Conservation (phyloP, 495 filamentous ascomycete genomes). For the Aspergillus heteromorphus region DNA sequence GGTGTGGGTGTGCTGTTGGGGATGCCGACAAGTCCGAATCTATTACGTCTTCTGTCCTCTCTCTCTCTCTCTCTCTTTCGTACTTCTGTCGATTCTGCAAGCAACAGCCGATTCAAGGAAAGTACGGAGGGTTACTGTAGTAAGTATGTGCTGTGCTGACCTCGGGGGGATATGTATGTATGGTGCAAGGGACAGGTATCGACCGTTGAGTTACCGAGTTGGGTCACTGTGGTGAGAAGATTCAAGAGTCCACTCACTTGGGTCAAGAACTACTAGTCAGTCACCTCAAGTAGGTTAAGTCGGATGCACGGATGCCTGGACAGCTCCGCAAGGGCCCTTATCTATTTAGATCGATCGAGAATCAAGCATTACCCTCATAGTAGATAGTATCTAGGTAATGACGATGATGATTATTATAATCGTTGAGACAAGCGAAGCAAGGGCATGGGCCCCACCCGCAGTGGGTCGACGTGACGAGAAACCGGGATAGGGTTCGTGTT, state of each 20-base stretch:
- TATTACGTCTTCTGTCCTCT: too few relatives aligned
- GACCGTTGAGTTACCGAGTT: neutral
- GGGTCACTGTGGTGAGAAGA: neutral
- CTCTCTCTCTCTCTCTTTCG: too few relatives aligned
- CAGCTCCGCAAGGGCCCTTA: too few relatives aligned
- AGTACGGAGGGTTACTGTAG: neutral
- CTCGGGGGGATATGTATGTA: neutral
- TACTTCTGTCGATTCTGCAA: too few relatives aligned
- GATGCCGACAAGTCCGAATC: too few relatives aligned
- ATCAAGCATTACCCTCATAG: neutral
- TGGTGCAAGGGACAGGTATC: neutral
- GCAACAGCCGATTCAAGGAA: too few relatives aligned
- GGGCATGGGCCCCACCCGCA: neutral
- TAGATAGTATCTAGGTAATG: neutral
- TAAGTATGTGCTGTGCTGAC: neutral
- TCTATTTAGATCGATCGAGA: neutral
- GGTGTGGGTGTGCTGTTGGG: too few relatives aligned
- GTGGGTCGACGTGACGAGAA: neutral
- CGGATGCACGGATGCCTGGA: neutral
- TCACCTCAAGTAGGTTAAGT: neutral
- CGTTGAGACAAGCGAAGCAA: neutral
- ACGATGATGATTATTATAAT: neutral
- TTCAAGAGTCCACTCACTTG: neutral
- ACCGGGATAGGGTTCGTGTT: constrained; percentile 1
- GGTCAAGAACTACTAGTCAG: too few relatives aligned